Evolutionary conservation across 805 yeast species (phyloP).

Genomic region (Ascoidea asiatica): DNA sequence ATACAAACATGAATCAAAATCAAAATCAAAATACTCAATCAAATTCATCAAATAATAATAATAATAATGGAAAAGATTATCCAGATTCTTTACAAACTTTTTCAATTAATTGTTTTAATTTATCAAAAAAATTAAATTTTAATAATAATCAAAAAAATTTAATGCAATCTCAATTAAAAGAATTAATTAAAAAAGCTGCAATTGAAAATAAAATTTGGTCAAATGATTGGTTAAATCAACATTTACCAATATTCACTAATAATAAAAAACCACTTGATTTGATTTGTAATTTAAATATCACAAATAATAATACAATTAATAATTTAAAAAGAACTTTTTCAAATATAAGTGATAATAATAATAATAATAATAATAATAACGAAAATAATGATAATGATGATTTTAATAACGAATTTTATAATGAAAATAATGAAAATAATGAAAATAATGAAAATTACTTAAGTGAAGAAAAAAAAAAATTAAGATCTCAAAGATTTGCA

Average conservation of each 20-base stretch:
- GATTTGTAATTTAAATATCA: conserved; percentile 1
- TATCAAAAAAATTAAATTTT: conserved; percentile 23
- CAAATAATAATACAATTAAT: background rate
- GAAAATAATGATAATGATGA: conserved; percentile 5
- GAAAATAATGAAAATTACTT: conserved; percentile 9
- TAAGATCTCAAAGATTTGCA: conserved; percentile 38
- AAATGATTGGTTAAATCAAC: conserved; percentile 41
- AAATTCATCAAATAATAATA: background rate
- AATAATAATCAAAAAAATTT: conserved; percentile 17
- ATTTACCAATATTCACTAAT: conserved; percentile 30
- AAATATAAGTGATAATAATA: background rate
- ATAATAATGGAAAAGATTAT: conserved; percentile 24
- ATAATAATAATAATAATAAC: background rate
- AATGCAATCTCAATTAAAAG: conserved; percentile 37
- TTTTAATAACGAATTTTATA: conserved; percentile 6
- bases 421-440: background rate
- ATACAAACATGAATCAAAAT: background rate
- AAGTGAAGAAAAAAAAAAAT: conserved; percentile 21
- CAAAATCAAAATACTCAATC: background rate
- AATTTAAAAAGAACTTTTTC: background rate
- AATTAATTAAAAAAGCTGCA: conserved; percentile 34
- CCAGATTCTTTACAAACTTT: conserved; percentile 40
- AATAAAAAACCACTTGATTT: background rate
- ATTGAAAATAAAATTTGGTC: conserved; percentile 26
- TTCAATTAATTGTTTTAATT: conserved; percentile 31